Evolutionary conservation across 352 stramenopile genomes (phyloP), one percentile per base, ranked within the genome.

Genomic region (Albugo laibachii): DNA sequence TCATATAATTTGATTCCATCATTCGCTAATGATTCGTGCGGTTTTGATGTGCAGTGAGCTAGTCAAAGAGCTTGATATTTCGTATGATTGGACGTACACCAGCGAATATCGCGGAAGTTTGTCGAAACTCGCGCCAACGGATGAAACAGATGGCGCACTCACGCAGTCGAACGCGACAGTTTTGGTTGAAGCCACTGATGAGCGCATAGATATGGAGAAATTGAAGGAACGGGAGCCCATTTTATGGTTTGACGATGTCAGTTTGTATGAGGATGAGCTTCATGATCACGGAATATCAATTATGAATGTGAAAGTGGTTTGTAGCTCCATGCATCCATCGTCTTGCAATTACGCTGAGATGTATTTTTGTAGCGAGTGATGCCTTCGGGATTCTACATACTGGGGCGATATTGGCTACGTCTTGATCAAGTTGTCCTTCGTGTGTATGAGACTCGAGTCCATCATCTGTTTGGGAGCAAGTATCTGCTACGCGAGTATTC

Each of bases 31-130:
- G 11, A 31, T 31, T 31, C 24, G 8, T 8, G 24, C 8, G 24
- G 8, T 31, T 31, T 31, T 31, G 24, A 31, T 10, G 3, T 31
- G 24, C 24, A 82, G 70, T 15, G 69, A 81, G 27, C 69, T 81
- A 5, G 70, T 88, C n/a, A 88, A 85, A 53, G 70, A 83, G 52
- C 56, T 88, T 21, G 60, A 83, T 45, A 85, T 88, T 40, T 63
- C 70, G 45, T 88, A 85, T 52, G 76, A 88, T 50, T 88, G 76
- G 76, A 88, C 76, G 31, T 88, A 74, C 61, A 69, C 76, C 47
- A 88, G 69, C 6, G 65, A 85, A 57, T 88, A 88, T 57, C 81
- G 52, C 39, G 5, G 59, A 38, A 15, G 31, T 21, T 21, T 4
- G 27, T 21, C 20, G 15, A 14, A 36, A 47, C 39, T 31, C 24